phyloP scores from a whole-genome alignment of 139 green algal species.

The Choricystis sp. region DNA sequence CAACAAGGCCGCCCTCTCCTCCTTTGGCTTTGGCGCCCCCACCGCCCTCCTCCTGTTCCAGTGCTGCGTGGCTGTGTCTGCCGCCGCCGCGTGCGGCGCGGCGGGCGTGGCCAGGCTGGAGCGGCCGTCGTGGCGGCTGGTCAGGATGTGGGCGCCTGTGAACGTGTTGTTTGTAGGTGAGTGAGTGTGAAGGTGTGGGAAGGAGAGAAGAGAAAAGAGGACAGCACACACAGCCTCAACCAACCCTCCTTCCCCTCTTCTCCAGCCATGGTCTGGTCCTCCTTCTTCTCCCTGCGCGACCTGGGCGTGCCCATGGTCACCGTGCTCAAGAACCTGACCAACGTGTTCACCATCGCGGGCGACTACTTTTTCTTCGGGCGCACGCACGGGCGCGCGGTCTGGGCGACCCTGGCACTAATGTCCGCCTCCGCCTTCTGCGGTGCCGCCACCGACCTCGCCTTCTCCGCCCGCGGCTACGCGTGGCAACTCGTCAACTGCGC shows the following conservation, averaged over 20 bases:
- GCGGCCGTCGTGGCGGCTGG: conserved; percentile 7
- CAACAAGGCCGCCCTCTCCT: conserved; percentile 65
- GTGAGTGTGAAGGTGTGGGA: too few species aligned
- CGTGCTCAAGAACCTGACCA: conserved; percentile 88
- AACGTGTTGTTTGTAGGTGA: conserved; percentile 94
- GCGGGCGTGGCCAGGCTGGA: conserved; percentile 23
- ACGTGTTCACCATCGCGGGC: conserved; percentile 65
- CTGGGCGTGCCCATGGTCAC: conserved; percentile 55
- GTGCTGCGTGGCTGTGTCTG: conserved; percentile 41
- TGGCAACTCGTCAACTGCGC: conserved; percentile 80
- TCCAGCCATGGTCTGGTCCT: conserved; percentile 66
- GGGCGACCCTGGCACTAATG: conserved; percentile 64
- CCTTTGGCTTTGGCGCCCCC: conserved; percentile 54
- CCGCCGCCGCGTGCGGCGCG: conserved; percentile 37
- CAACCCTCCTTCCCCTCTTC: too few species aligned
- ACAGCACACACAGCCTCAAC: too few species aligned
- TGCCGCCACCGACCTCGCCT: conserved; percentile 65
- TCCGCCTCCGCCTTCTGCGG: conserved; percentile 51
- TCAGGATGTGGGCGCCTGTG: conserved; percentile 66
- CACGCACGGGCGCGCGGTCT: conserved; percentile 40
- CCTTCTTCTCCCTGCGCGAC: conserved; percentile 59
- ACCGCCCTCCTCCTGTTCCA: conserved; percentile 70
- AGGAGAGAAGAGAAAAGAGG: too few species aligned
- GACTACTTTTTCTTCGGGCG: conserved; percentile 64
- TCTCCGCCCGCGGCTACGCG: conserved; percentile 59